Base-by-base conservation (phyloP, 192 early-diverging fungal species). In the Radiomyces spectabilis region DNA sequence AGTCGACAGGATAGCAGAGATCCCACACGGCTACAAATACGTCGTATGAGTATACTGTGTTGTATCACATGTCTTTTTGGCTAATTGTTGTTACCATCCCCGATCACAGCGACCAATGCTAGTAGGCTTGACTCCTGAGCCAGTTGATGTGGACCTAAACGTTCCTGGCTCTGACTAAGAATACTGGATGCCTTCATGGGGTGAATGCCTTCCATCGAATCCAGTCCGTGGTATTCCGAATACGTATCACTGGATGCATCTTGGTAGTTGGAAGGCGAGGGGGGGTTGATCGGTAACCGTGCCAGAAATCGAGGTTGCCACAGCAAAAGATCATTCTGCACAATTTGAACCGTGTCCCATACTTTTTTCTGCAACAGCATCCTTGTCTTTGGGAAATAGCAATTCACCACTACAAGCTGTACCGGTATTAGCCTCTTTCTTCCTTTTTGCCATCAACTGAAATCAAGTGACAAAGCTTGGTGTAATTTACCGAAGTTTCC, bases 401-500 rank as follows among this genome's bases (percentile, higher is more conserved):
- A 75, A 21, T 71, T 58, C n/a, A 71, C 16, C 2, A 64, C 69
- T 49, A 75, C 44, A 2, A 68, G 21, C 73, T 75, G 33, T 9
- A 52, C 31, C 1, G 35, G 10, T 43, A 42, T 16, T 46, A 15
- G 2, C n/a, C 22, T 29, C 39, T 44, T 44, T 44, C 42, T 44
- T 44, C 25, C 25, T 24, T 44, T 5, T 44, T 44, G 19, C 42
- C 21, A 19, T 22, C 4, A n/a, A n/a, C n/a, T n/a, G n/a, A n/a
- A n/a, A n/a, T n/a, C n/a, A n/a, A n/a, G n/a, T n/a, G n/a, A n/a
- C n/a, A n/a, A n/a, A n/a, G n/a, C 13, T 35, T 35, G 6, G 5
- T n/a, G 0, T 24, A 21, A 22, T 68, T 68, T 78, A 87, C 83
- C 30, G 83, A 81, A 12, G 72, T 77, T 26, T 78, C 69, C 8